These are phyloP conservation scores for Ceratocystis cacaofunesta DNA, from an alignment of 2,329 filamentous ascomycete species.

Conservation along the genomic window DNA sequence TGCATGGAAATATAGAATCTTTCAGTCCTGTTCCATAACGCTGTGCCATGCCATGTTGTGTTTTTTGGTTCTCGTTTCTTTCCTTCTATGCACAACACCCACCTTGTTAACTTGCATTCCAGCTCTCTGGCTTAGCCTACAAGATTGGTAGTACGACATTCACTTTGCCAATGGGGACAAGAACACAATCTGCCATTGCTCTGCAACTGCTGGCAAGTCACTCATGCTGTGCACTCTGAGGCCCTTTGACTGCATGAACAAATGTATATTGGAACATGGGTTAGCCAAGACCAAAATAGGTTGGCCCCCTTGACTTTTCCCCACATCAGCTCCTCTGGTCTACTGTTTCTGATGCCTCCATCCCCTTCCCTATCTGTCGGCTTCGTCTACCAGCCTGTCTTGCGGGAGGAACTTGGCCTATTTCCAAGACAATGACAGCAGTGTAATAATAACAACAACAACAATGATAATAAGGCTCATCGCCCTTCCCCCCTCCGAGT, in stretches of 20 bases:
- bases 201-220: neutral
- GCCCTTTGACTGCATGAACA: neutral
- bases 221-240: conserved; percentile 3
- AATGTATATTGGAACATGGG: too few relatives aligned
- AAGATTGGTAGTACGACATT: neutral
- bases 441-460: too few relatives aligned
- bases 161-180: neutral
- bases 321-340: neutral
- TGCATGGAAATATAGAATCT: too few relatives aligned
- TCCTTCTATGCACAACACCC: neutral
- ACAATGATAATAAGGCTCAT: too few relatives aligned
- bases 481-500: neutral
- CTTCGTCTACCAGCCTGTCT: neutral
- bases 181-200: neutral
- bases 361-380: neutral
- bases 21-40: too few relatives aligned
- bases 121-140: neutral
- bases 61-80: neutral
- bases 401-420: too few relatives aligned
- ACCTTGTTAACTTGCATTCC: neutral
- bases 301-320: neutral
- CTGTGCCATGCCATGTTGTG: too few relatives aligned
- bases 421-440: too few relatives aligned
- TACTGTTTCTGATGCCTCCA: neutral
- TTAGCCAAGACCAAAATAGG: too few relatives aligned